Evolutionary conservation across 2,329 filamentous ascomycete species (phyloP).

Genomic region (Colletotrichum lupini): DNA sequence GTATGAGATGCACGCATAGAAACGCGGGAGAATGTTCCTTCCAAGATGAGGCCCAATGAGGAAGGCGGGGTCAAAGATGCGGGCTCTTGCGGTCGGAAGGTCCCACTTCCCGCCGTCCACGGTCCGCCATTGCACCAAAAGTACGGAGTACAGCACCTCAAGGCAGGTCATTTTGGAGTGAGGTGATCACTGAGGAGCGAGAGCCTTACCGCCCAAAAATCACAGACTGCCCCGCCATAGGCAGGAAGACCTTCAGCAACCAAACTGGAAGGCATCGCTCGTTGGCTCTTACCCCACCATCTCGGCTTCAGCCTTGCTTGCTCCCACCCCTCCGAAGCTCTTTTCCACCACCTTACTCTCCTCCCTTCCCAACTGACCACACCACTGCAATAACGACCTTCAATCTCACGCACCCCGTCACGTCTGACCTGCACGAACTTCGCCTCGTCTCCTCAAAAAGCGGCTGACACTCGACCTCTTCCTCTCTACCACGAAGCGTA

Average conservation of each 20-base stretch:
- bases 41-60: neutral
- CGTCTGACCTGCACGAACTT: neutral
- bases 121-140: neutral
- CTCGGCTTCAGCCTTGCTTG: constrained; percentile 31
- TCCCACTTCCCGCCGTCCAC: neutral
- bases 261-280: neutral
- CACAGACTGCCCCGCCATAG: constrained; percentile 21
- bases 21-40: neutral
- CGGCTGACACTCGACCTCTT: neutral
- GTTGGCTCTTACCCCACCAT: constrained; percentile 33
- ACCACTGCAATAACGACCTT: neutral
- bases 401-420: neutral
- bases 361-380: neutral
- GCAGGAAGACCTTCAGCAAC: neutral
- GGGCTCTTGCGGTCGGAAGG: neutral
- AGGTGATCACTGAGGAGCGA: neutral
- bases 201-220: constrained; percentile 1
- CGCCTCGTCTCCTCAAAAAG: neutral
- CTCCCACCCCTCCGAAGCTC: constrained; percentile 1
- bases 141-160: neutral
- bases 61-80: constrained; percentile 16
- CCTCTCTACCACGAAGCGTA: neutral
- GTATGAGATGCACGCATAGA: neutral
- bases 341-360: constrained; percentile 9
- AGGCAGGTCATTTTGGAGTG: neutral